Conservation (phyloP, 768 basidiomycete species). For the Termitomyces sp. region DNA sequence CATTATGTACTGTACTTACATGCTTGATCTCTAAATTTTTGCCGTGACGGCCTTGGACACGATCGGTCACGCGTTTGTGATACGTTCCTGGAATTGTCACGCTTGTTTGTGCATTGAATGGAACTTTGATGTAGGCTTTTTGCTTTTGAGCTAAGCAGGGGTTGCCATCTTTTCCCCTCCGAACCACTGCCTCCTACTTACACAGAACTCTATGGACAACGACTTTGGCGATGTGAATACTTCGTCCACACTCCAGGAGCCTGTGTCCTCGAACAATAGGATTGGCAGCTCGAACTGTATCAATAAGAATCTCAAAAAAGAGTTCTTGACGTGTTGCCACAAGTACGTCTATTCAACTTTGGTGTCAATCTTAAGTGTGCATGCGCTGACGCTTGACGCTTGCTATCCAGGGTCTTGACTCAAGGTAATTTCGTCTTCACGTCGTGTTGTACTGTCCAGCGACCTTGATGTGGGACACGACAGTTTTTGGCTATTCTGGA, state of each 20-base stretch:
- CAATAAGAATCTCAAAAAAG: background rate
- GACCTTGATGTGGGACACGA: background rate
- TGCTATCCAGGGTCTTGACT: conserved; percentile 9
- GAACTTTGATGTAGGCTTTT: no score
- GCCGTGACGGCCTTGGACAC: conserved; percentile 8
- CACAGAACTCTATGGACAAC: background rate
- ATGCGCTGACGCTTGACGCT: background rate
- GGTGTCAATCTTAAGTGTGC: background rate
- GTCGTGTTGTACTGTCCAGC: background rate
- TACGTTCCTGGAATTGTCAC: background rate
- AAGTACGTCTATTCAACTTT: background rate
- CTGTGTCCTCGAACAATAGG: background rate
- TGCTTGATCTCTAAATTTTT: no score
- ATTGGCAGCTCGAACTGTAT: background rate
- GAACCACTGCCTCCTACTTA: background rate
- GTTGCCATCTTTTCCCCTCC: background rate
- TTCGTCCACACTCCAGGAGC: background rate
- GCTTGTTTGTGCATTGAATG: no score
- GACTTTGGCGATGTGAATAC: background rate
- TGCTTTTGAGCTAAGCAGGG: no score
- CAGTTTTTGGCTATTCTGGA: conserved; percentile 65
- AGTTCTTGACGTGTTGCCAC: background rate
- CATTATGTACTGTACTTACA: no score
- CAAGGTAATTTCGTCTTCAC: conserved; percentile 8
- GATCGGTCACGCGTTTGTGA: conserved; percentile 20